phyloP scores from a whole-genome alignment of 1,284 basidiomycete species.

The Golubevia sp. region DNA sequence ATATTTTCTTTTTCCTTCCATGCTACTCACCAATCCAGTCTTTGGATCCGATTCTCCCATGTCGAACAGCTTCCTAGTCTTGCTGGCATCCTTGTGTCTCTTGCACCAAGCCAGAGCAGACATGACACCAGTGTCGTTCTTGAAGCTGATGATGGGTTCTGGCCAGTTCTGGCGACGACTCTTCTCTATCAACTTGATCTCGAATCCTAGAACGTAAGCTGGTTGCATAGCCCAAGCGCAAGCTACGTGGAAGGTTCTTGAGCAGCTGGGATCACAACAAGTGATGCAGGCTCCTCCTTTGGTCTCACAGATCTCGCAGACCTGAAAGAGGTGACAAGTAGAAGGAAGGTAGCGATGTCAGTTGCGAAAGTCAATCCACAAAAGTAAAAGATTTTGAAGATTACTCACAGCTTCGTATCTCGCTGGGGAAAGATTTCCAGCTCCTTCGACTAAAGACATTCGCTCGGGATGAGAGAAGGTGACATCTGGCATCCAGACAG shows the following conservation, averaged over 20 bases:
- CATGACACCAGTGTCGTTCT: constrained; percentile 54
- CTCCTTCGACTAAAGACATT: constrained; percentile 48
- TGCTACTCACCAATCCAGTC: constrained; percentile 16
- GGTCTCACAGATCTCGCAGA: constrained; percentile 25
- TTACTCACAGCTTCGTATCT: constrained; percentile 28
- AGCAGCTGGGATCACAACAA: constrained; percentile 42
- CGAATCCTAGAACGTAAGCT: constrained; percentile 40
- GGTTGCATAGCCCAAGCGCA: constrained; percentile 43
- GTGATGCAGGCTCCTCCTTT: constrained; percentile 36
- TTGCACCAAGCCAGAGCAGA: constrained; percentile 49
- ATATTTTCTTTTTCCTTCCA: neutral
- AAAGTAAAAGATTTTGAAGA: neutral
- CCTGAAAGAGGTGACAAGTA: neutral
- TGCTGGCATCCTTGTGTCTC: constrained; percentile 40
- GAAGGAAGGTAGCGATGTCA: too few relatives aligned
- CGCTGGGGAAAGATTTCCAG: constrained; percentile 34
- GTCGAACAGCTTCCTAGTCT: constrained; percentile 44
- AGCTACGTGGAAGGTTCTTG: constrained; percentile 47
- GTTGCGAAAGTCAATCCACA: too few relatives aligned
- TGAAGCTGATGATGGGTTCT: constrained; percentile 38
- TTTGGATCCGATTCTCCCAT: constrained; percentile 42
- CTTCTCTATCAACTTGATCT: constrained; percentile 47
- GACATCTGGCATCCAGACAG: constrained; percentile 48
- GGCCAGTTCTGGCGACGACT: constrained; percentile 29
- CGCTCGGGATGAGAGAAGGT: constrained; percentile 31